Base-by-base conservation (phyloP, 2,329 filamentous ascomycete species). In the Neofusicoccum laricinum region DNA sequence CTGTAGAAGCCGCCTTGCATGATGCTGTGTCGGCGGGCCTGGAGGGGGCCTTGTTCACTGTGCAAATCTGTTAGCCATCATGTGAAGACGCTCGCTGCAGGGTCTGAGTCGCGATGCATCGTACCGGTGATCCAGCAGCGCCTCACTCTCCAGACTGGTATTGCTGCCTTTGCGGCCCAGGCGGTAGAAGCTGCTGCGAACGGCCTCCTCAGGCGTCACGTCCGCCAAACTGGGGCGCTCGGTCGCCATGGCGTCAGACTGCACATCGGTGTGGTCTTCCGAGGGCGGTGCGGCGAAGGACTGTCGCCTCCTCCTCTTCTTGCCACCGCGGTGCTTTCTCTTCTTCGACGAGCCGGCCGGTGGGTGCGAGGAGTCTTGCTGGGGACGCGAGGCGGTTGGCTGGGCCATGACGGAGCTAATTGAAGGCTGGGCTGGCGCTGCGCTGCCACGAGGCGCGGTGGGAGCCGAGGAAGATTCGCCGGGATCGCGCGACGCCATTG, bases 121-220 rank as follows among this genome's bases (percentile, higher is more conserved):
- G 8, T 79, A 90, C 88, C 92, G 86, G 77, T 98, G 94, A 77
- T 98, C 94, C 17, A 98, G 81, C 69, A 98, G 80, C 7, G 87
- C 89, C 73, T 96, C 90, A 75, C 93, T 97, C 69, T 97, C 94
- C 67, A 98, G 81, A 76, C 94, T 98, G 0, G 91, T 93, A 70
- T 85, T 88, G 79, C 94, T 98, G 67, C 88, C 73, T 73, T 90
- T 92, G 51, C 72, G 77, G n/a, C 72, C 72, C 59, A 86, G 71
- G 45, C 82, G 80, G 72, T 88, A 88, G 72, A 87, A 85, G 65
- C 81, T 80, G 61, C 77, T 76, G 67, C 77, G 77, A 38, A 76
- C 73, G 17, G 77, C 71, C 59, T 73, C 67, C 21, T 72, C 64
- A 65, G 68, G 71, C 4, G 71, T 70, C 61, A 75, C 72, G 59